Conservation (phyloP, 768 basidiomycete species). For the Mycena olivaceomarginata region DNA sequence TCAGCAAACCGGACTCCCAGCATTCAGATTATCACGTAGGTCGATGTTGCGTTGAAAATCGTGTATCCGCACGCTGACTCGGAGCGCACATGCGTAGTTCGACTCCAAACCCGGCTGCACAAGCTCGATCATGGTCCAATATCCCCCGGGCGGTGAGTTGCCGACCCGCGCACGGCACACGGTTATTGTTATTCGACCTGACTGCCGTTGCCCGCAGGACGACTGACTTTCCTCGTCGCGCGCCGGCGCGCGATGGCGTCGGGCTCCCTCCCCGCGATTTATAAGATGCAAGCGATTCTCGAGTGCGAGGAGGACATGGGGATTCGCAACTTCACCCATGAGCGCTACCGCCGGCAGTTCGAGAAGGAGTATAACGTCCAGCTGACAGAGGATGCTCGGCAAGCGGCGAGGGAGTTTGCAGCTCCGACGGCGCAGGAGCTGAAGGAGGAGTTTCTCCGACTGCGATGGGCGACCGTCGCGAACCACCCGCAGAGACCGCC, state of each 20-base stretch:
- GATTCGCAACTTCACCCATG: background rate
- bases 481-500: background rate
- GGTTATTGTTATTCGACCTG: too few relatives aligned
- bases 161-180: too few relatives aligned
- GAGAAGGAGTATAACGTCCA: conserved; percentile 9
- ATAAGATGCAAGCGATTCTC: conserved; percentile 2
- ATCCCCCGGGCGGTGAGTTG: conserved; percentile 11
- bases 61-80: too few relatives aligned
- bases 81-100: background rate
- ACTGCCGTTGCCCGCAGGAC: background rate
- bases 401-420: background rate
- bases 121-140: background rate
- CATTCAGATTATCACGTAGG: conserved; percentile 1
- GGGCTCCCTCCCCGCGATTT: conserved; percentile 10
- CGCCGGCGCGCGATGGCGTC: conserved; percentile 25
- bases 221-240: conserved; percentile 17
- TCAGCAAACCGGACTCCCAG: conserved; percentile 13
- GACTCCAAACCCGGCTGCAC: background rate
- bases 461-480: background rate
- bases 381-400: background rate
- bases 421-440: background rate
- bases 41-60: background rate
- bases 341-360: background rate
- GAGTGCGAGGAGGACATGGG: conserved; percentile 61
- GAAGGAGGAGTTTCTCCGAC: background rate